Evolutionary conservation across 768 basidiomycete species (phyloP).

Genomic region (Tephrocybe sp.): DNA sequence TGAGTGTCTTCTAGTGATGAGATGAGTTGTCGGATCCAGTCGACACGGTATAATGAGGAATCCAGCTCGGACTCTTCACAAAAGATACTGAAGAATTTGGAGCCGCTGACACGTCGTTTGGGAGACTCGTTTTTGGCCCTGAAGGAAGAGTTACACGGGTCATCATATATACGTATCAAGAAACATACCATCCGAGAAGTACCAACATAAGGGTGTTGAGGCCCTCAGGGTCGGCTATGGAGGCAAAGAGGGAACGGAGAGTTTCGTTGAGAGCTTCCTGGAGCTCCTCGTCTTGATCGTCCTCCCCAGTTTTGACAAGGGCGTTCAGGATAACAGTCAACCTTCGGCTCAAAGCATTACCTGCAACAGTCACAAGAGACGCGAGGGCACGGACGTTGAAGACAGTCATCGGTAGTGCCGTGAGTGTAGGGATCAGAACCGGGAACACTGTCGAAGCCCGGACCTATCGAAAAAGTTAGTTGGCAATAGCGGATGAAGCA

Average conservation of each 20-base stretch:
- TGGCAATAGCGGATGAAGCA: not conserved
- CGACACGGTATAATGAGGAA: slow-evolving; percentile 80
- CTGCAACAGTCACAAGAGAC: slow-evolving; percentile 92
- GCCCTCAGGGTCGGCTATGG: slow-evolving; percentile 85
- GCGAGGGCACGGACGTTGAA: slow-evolving; percentile 94
- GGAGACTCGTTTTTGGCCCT: slow-evolving; percentile 83
- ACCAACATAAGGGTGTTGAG: slow-evolving; percentile 87
- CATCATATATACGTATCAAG: not conserved
- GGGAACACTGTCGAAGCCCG: slow-evolving; percentile 97
- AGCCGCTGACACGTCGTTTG: slow-evolving; percentile 73
- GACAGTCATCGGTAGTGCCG: slow-evolving; percentile 85
- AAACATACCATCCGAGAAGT: slow-evolving; percentile 80
- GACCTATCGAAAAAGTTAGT: slow-evolving; percentile 50
- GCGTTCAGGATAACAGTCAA: slow-evolving; percentile 77
- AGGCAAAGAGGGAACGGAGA: slow-evolving; percentile 68
- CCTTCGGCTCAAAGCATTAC: slow-evolving; percentile 83
- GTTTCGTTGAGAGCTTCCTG: slow-evolving; percentile 72
- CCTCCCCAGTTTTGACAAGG: slow-evolving; percentile 76
- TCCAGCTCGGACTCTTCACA: slow-evolving; percentile 85
- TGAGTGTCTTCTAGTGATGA: slow-evolving; percentile 79
- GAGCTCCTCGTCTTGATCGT: slow-evolving; percentile 69
- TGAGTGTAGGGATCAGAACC: slow-evolving; percentile 91
- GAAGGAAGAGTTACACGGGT: not conserved
- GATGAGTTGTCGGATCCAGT: slow-evolving; percentile 92
- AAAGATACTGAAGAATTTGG: slow-evolving; percentile 76